Evolutionary conservation across 202 grass and related monocot genomes (phyloP).

Genomic region (Eragrostis tef): DNA sequence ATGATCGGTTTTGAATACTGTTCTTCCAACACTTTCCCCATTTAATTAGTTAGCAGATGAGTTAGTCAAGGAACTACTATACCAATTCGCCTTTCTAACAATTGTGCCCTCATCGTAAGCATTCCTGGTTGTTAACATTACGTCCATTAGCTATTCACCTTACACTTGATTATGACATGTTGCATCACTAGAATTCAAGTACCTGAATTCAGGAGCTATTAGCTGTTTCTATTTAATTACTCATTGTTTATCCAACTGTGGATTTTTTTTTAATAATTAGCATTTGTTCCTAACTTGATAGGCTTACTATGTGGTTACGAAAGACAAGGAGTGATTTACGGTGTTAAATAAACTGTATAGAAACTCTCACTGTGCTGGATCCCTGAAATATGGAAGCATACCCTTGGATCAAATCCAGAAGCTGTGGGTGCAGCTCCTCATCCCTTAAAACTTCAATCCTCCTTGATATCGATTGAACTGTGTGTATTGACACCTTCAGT

Average conservation of each 20-base stretch:
- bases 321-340: not conserved
- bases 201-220: not conserved
- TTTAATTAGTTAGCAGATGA: not conserved
- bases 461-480: conserved; percentile 86
- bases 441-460: conserved; percentile 87
- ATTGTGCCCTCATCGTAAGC: not conserved
- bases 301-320: not conserved
- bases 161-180: conserved; percentile 22
- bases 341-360: not conserved
- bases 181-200: not conserved
- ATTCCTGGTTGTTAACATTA: not conserved
- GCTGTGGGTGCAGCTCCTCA: conserved; percentile 86
- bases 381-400: conserved; percentile 42
- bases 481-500: conserved; percentile 93
- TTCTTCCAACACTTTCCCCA: not conserved
- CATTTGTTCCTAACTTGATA: conserved; percentile 14
- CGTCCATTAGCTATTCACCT: not conserved
- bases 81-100: not conserved
- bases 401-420: conserved; percentile 86
- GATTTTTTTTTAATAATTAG: no score
- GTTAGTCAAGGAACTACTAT: not conserved
- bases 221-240: not conserved
- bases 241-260: not conserved
- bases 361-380: not conserved
- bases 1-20: not conserved